Evolutionary conservation across 1,284 basidiomycete genomes (phyloP), one percentile per base, ranked within the genome.

Genomic region (Cryptococcus sp.): DNA sequence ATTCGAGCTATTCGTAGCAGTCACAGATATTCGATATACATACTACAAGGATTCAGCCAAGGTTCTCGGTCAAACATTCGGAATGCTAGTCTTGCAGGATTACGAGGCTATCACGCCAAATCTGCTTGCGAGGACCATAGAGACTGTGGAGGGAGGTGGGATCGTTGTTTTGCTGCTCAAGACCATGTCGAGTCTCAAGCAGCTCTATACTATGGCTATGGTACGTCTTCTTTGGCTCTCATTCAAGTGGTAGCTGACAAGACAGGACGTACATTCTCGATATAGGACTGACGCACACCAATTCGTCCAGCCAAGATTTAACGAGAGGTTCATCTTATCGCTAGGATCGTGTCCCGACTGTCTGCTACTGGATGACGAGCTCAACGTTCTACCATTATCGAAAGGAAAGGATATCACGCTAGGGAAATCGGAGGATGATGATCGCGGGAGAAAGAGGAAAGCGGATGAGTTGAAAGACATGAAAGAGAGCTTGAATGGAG

Each of bases 71-170:
- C 90, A 97, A 71, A 98, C 96, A 0, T 98, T 88, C 74, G 94
- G 94, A 43, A 98, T 98, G 92, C 86, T 91, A 58, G 84, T 98
- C 7, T 78, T 99, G 52, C 96, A 98, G 77, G 96, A 98, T 70
- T 99, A 98, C 64, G 96, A 99, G 72, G 94, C 96, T 2, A 85
- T 99, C 60, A 99, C 96, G 1, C 96, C 96, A 25, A 99, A 99
- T 77, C 77, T 98, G 52, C 84, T 98, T 25, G 96, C 96, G 4
- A 81, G 94, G 47, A 98, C 96, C 19, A 93, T 98, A 53, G 96
- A 99, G 78, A 99, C 96, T 0, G 94, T 98, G 1, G 90, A 98
- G 71, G 96, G 96, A 21, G 96, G 96, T 31, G 96, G 96, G 3
- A 78, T 98, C 34, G 85, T 99, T 3, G 87, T 97, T 1, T 77